These are phyloP conservation scores for Grifola frondosa DNA, from an alignment of 1,284 basidiomycete species.

Conservation along the genomic window DNA sequence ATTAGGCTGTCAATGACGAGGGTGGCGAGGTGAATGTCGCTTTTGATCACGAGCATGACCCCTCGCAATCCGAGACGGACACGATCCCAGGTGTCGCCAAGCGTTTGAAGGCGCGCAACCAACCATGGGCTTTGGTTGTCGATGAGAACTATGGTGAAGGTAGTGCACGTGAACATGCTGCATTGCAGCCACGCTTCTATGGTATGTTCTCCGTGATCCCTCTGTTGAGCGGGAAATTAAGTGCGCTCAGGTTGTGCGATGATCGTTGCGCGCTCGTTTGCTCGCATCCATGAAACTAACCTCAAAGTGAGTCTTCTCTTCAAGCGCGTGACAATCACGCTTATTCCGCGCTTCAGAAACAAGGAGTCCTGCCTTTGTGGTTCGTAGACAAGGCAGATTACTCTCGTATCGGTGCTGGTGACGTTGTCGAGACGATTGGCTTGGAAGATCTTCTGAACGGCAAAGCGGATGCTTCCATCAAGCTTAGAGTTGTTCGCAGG, in stretches of 20 bases:
- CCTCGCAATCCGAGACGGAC: conserved; percentile 55
- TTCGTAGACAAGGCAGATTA: conserved; percentile 88
- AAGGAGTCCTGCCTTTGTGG: conserved; percentile 92
- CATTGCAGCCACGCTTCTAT: conserved; percentile 95
- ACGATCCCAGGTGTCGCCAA: conserved; percentile 91
- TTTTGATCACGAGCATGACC: conserved; percentile 64
- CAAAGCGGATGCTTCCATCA: conserved; percentile 50
- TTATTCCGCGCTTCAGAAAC: conserved; percentile 63
- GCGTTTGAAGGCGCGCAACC: conserved; percentile 74
- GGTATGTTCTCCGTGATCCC: conserved; percentile 49
- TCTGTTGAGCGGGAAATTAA: background rate
- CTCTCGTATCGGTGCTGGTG: conserved; percentile 77
- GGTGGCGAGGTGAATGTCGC: conserved; percentile 89
- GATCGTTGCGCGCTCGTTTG: conserved; percentile 91
- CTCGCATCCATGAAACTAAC: conserved; percentile 98
- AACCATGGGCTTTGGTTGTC: conserved; percentile 94
- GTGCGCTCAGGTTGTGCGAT: conserved; percentile 64
- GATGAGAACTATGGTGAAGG: conserved; percentile 99
- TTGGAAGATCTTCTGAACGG: conserved; percentile 59
- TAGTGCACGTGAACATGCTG: conserved; percentile 97
- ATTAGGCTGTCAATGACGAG: conserved; percentile 87
- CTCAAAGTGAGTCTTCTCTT: conserved; percentile 65
- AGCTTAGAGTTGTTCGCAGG: conserved; percentile 69
- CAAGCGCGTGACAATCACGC: background rate
- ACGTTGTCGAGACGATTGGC: conserved; percentile 59